Evolutionary conservation across 768 basidiomycete species (phyloP).

Genomic region (Leucocoprinus leucothites): DNA sequence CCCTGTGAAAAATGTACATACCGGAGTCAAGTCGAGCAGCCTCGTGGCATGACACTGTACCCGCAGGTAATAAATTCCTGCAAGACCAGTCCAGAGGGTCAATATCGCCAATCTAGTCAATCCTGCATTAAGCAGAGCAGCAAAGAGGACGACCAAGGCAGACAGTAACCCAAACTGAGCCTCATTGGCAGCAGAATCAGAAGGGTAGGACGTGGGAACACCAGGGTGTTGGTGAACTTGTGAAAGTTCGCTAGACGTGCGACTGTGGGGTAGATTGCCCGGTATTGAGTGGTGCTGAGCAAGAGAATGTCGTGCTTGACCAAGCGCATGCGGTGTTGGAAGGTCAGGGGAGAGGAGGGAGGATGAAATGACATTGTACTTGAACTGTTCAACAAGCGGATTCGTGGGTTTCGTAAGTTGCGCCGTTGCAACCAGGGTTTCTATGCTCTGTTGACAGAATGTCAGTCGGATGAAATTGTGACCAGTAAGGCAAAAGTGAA

Average conservation of each 20-base stretch:
- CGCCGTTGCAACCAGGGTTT: constrained; percentile 33
- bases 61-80: constrained; percentile 4
- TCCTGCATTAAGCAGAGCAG: constrained; percentile 40
- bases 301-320: constrained; percentile 26
- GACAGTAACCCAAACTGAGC: constrained; percentile 39
- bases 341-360: constrained; percentile 64
- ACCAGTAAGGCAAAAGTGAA: neutral
- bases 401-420: constrained; percentile 33
- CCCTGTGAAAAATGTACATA: constrained; percentile 27
- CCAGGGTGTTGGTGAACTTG: constrained; percentile 20
- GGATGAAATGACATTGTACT: constrained; percentile 81
- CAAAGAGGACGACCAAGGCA: constrained; percentile 32
- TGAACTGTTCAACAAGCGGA: constrained; percentile 75
- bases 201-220: constrained; percentile 19
- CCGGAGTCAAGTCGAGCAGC: constrained; percentile 49
- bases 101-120: constrained; percentile 38
- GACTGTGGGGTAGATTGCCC: constrained; percentile 45
- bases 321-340: constrained; percentile 32
- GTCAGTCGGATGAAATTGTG: neutral
- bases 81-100: constrained; percentile 21
- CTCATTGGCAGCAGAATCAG: constrained; percentile 22
- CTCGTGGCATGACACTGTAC: constrained; percentile 30
- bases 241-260: constrained; percentile 35
- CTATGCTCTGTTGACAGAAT: constrained; percentile 29
- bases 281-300: constrained; percentile 36